phyloP scores from a whole-genome alignment of 176 grass and related monocot genomes.

The Panicum miliaceum region DNA sequence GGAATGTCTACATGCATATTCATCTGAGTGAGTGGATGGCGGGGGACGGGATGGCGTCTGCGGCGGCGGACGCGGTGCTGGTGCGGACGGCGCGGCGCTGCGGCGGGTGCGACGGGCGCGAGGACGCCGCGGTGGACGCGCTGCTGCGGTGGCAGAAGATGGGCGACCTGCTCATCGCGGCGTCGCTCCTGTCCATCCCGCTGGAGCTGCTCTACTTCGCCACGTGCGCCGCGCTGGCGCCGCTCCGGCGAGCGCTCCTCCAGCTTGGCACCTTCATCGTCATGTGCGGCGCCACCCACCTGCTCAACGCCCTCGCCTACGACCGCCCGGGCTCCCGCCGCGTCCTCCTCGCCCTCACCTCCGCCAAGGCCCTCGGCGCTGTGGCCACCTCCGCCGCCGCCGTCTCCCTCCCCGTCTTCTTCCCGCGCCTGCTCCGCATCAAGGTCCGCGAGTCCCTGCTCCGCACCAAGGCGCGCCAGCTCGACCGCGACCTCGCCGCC shows the following conservation, averaged over 20 bases:
- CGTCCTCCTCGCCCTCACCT: constrained; percentile 51
- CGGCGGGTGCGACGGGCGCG: constrained; percentile 10
- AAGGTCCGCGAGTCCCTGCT: constrained; percentile 66
- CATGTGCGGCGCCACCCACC: constrained; percentile 66
- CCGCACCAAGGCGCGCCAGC: constrained; percentile 53
- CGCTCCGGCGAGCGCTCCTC: constrained; percentile 26
- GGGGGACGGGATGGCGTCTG: neutral
- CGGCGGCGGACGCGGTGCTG: neutral
- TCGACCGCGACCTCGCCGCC: constrained; percentile 58
- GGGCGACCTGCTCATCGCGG: constrained; percentile 32
- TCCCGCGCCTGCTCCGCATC: constrained; percentile 66
- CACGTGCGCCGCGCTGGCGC: constrained; percentile 15
- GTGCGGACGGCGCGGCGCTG: neutral
- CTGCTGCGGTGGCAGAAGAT: constrained; percentile 38
- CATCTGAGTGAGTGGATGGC: neutral
- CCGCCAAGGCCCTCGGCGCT: constrained; percentile 56
- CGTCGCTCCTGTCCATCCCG: constrained; percentile 29
- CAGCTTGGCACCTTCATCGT: constrained; percentile 43
- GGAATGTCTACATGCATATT: neutral
- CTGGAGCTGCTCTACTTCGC: constrained; percentile 23
- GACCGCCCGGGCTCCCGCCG: constrained; percentile 50
- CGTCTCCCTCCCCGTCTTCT: constrained; percentile 62
- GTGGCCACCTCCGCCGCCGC: constrained; percentile 56
- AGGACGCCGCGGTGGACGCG: constrained; percentile 2
- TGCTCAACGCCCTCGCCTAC: constrained; percentile 61